phyloP scores from a whole-genome alignment of 2,329 filamentous ascomycete species.

The Claviceps paspali region DNA sequence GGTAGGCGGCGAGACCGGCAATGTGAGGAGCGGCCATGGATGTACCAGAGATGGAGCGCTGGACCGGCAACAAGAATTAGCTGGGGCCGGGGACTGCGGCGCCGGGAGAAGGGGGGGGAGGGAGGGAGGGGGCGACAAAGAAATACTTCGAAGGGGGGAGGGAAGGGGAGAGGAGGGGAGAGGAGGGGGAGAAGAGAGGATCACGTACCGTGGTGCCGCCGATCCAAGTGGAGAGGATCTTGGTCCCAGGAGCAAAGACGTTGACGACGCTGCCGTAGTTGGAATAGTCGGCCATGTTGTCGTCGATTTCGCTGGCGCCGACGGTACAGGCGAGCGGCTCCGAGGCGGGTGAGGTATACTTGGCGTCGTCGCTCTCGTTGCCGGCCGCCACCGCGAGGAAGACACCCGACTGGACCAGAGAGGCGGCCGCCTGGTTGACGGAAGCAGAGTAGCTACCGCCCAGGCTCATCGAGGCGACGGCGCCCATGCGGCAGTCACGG shows the following conservation, averaged over 20 bases:
- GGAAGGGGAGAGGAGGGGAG: too few species aligned
- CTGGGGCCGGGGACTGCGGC: too few species aligned
- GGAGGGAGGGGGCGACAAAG: too few species aligned
- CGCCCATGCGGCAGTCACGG: constrained; percentile 25
- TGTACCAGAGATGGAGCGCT: constrained; percentile 27
- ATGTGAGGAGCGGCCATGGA: constrained; percentile 30
- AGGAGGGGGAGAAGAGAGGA: too few species aligned
- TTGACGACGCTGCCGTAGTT: constrained; percentile 36
- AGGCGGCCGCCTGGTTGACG: constrained; percentile 34
- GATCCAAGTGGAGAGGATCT: constrained; percentile 33
- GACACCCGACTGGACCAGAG: constrained; percentile 29
- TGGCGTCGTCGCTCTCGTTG: constrained; percentile 30
- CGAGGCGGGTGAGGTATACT: constrained; percentile 31
- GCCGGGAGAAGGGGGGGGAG: too few species aligned
- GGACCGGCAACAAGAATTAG: not conserved
- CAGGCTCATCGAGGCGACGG: constrained; percentile 42
- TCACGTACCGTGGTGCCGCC: constrained; percentile 18
- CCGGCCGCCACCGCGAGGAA: constrained; percentile 42
- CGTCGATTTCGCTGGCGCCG: constrained; percentile 27
- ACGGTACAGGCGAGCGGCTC: constrained; percentile 35
- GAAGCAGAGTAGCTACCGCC: constrained; percentile 30
- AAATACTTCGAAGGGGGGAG: too few species aligned
- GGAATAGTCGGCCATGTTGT: constrained; percentile 31
- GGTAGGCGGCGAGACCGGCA: constrained; percentile 26
- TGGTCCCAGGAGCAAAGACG: constrained; percentile 34